Evolutionary conservation across 345 rosid species (phyloP), one percentile per base, ranked within the genome.

Genomic region (Rhodamnia argentea): DNA sequence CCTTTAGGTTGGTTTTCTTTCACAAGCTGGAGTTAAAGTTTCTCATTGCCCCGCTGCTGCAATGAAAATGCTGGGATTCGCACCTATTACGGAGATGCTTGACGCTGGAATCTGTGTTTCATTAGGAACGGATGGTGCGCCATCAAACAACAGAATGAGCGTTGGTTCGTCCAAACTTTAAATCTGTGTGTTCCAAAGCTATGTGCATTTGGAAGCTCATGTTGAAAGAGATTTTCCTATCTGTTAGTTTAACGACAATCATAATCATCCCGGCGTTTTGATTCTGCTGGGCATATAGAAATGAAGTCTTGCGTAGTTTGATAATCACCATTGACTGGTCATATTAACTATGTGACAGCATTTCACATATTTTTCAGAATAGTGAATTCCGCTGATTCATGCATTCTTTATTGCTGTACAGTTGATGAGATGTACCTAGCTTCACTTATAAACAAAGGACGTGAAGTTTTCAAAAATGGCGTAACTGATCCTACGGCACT

Each of bases 71-170:
- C 97, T 94, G 84, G 97, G 97, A 85, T 93, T 92, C 88, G 95
- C 95, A 60, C 94, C 89, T 29, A 83, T 93, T n/a, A 91, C 55
- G 84, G 93, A 94, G 91, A 93, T 94, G 97, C 92, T 93, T 84
- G 83, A 88, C 26, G 90, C 95, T n/a, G 93, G 93, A 84, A 85
- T 92, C 70, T 90, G 92, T 87, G 95, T 94, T 55, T 94, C 96
- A 75, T 86, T 94, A 85, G 95, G 97, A 87, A 94, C 95, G n/a
- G 97, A 94, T 92, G 97, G 97, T 44, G 97, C 97, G 27, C 95
- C 95, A 85, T 91, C 97, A 53, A 94, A 94, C 90, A 93, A 93
- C 87, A 92, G 97, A 90, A 94, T 94, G 95, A 93, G 95, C 94
- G 92, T 94, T 74, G 95, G 94, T 93, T 86, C 3, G 92, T 91